Percentiles rank a stretch among this genome's conserved stretches.
Evolutionary conservation across 768 basidiomycete genomes (phyloP).

Genomic region (Lentinula sp.): DNA sequence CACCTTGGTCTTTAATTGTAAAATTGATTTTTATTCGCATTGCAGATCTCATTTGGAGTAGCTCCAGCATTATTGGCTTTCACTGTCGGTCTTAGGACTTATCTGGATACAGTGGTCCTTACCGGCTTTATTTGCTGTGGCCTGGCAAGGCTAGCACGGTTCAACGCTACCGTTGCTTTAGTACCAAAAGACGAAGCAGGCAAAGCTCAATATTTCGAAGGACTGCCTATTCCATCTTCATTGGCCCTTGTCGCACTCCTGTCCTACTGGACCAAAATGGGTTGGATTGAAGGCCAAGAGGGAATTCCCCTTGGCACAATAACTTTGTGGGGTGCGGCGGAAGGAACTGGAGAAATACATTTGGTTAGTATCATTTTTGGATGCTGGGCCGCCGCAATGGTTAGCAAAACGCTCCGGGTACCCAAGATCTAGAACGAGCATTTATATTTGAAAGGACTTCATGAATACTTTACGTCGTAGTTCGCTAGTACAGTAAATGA

Average conservation of each 20-base stretch:
- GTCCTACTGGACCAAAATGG: conserved; percentile 77
- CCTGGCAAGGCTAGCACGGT: conserved; percentile 92
- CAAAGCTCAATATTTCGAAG: conserved; percentile 94
- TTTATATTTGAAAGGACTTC: neutral
- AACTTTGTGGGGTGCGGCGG: conserved; percentile 64
- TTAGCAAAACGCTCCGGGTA: conserved; percentile 91
- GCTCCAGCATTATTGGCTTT: conserved; percentile 94
- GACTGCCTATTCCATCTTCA: conserved; percentile 92
- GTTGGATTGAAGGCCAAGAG: conserved; percentile 75
- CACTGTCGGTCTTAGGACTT: conserved; percentile 83
- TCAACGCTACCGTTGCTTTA: conserved; percentile 96
- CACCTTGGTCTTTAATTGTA: conserved; percentile 2
- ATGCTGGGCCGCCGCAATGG: conserved; percentile 92
- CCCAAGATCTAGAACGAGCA: conserved; percentile 52
- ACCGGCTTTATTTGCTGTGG: conserved; percentile 94
- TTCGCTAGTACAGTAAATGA: neutral
- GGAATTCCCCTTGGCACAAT: conserved; percentile 75
- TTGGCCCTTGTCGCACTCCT: conserved; percentile 74
- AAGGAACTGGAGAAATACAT: conserved; percentile 83
- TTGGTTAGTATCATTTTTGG: conserved; percentile 71
- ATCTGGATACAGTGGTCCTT: conserved; percentile 82
- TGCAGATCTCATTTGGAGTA: conserved; percentile 94
- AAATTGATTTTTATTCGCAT: neutral
- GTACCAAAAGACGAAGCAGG: conserved; percentile 84
- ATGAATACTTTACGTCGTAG: neutral